Evolutionary conservation across 345 rosid genomes (phyloP).

Genomic region (Erodium maritimum): DNA sequence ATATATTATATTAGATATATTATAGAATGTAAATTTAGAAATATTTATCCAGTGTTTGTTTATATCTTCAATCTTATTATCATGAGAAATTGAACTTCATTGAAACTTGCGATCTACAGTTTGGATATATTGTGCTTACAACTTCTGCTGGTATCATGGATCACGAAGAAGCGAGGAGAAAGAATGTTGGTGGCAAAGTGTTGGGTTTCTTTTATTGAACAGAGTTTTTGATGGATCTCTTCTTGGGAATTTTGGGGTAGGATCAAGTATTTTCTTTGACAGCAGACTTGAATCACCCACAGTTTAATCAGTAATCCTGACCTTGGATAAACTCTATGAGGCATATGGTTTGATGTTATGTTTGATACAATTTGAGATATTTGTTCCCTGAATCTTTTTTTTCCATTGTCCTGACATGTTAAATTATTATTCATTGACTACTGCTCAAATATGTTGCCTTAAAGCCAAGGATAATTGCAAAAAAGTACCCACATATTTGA

Average conservation of each 20-base stretch:
- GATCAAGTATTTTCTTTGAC: not conserved
- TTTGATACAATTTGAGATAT: not conserved
- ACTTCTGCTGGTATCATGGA: slow-evolving; percentile 88
- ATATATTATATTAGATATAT: too few relatives aligned
- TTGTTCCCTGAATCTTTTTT: not conserved
- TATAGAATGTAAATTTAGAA: too few relatives aligned
- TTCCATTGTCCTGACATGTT: too few relatives aligned
- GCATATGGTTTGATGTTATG: not conserved
- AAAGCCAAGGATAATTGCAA: too few relatives aligned
- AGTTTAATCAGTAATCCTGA: not conserved
- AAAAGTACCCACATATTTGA: too few relatives aligned
- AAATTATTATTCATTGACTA: too few relatives aligned
- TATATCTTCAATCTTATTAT: too few relatives aligned
- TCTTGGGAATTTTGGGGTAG: slow-evolving; percentile 10
- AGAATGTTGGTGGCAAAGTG: slow-evolving; percentile 77
- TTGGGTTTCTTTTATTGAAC: slow-evolving; percentile 61
- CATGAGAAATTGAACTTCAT: too few relatives aligned
- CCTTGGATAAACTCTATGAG: not conserved
- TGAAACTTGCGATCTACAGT: slow-evolving; percentile 24
- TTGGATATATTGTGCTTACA: slow-evolving; percentile 68
- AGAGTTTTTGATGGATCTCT: not conserved
- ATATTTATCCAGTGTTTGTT: too few relatives aligned
- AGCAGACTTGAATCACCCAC: too few relatives aligned
- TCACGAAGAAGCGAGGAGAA: slow-evolving; percentile 81
- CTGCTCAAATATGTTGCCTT: too few relatives aligned